Evolutionary conservation across 2,329 filamentous ascomycete genomes (phyloP).

Genomic region (Colletotrichum horii): DNA sequence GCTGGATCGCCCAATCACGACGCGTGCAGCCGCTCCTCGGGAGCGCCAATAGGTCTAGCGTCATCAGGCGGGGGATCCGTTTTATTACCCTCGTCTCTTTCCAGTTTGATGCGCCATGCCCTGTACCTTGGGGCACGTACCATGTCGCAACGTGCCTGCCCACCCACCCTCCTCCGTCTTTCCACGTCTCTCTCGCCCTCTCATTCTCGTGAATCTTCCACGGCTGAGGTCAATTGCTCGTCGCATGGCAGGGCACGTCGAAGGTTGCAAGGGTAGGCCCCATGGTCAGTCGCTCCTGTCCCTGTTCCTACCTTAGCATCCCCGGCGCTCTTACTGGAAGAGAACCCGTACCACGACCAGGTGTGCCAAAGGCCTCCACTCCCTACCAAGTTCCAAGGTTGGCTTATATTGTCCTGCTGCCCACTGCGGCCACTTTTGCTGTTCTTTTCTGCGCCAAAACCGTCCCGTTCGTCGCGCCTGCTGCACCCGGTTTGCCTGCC

Average conservation of each 20-base stretch:
- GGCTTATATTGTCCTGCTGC: conserved; percentile 18
- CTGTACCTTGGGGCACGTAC: background rate
- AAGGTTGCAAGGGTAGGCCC: background rate
- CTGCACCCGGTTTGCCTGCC: background rate
- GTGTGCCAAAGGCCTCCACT: conserved; percentile 8
- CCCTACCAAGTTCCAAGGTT: background rate
- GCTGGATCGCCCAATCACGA: conserved; percentile 13
- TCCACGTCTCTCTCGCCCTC: background rate
- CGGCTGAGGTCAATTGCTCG: background rate
- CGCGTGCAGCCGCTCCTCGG: background rate
- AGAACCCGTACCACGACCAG: background rate
- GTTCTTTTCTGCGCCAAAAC: background rate
- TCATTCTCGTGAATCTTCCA: background rate
- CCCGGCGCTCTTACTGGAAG: conserved; percentile 3
- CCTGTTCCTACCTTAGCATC: conserved; percentile 16
- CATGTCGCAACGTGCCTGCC: background rate
- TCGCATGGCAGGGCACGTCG: background rate
- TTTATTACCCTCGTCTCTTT: background rate
- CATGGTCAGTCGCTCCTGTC: background rate
- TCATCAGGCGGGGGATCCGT: background rate
- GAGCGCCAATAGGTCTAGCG: conserved; percentile 1
- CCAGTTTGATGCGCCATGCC: background rate
- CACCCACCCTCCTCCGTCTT: background rate
- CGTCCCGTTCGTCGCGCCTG: background rate
- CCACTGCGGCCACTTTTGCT: background rate